Conservation (phyloP, 768 basidiomycete genomes). For the Lentinula raphanica region DNA sequence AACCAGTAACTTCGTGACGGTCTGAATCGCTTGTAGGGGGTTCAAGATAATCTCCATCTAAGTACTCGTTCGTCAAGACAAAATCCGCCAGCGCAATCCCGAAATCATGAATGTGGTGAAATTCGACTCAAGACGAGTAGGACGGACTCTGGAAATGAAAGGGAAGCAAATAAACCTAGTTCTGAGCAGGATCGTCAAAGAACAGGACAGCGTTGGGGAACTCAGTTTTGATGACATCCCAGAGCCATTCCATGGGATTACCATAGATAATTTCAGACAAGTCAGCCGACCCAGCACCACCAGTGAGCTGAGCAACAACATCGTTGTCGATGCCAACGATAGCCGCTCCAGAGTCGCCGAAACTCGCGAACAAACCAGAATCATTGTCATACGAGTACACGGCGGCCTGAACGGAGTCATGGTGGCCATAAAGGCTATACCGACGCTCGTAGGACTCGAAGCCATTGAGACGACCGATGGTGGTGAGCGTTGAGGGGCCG, state of each 20-base stretch:
- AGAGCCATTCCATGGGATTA: slow-evolving; percentile 31
- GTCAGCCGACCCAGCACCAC: slow-evolving; percentile 19
- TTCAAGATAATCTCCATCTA: too few relatives aligned
- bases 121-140: too few relatives aligned
- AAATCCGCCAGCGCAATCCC: too few relatives aligned
- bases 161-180: too few relatives aligned
- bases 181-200: too few relatives aligned
- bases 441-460: slow-evolving; percentile 27
- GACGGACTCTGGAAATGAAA: too few relatives aligned
- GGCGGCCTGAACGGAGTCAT: slow-evolving; percentile 23
- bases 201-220: slow-evolving; percentile 20
- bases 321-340: slow-evolving; percentile 25
- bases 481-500: slow-evolving; percentile 29
- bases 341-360: slow-evolving; percentile 32
- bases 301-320: slow-evolving; percentile 26
- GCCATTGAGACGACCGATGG: slow-evolving; percentile 29
- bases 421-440: slow-evolving; percentile 14
- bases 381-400: slow-evolving; percentile 24
- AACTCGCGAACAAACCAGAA: slow-evolving; percentile 23
- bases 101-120: too few relatives aligned
- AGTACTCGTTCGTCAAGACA: too few relatives aligned
- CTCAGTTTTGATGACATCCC: slow-evolving; percentile 15
- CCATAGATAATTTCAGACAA: slow-evolving; percentile 28
- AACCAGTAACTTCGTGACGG: too few relatives aligned
- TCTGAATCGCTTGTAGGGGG: too few relatives aligned